These are phyloP conservation scores for Penicillium pancosmium DNA, from an alignment of 495 filamentous ascomycete genomes.

Conservation along the genomic window DNA sequence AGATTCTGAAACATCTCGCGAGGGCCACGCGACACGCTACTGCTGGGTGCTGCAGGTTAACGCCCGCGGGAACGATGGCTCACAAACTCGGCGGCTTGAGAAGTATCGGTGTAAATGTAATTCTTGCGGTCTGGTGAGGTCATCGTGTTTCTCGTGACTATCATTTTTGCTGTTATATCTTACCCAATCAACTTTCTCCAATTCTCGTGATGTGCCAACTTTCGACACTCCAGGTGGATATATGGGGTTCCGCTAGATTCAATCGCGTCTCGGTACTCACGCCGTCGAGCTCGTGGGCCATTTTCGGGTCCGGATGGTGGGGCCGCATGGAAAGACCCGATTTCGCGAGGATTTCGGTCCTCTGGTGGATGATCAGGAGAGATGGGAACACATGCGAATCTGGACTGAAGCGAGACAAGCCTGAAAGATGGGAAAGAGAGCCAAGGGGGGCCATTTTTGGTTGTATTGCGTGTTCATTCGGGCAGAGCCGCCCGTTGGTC, in stretches of 20 bases:
- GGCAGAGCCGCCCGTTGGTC: slow-evolving; percentile 9
- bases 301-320: slow-evolving; percentile 38
- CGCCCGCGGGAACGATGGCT: slow-evolving; percentile 22
- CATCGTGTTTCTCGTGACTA: slow-evolving; percentile 1
- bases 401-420: neutral
- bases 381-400: neutral
- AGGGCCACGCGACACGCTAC: slow-evolving; percentile 31
- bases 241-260: neutral
- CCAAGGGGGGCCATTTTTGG: neutral
- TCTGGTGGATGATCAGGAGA: neutral
- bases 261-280: slow-evolving; percentile 2
- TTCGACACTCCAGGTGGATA: neutral
- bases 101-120: slow-evolving; percentile 4
- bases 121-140: neutral
- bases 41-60: slow-evolving; percentile 18
- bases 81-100: slow-evolving; percentile 17
- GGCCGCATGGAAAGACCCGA: slow-evolving; percentile 25
- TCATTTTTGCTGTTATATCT: neutral
- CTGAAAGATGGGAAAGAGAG: neutral
- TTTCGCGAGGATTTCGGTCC: neutral
- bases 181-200: too few relatives aligned
- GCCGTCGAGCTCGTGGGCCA: slow-evolving; percentile 14
- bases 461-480: slow-evolving; percentile 15
- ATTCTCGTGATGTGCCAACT: neutral
- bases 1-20: slow-evolving; percentile 26